Percentiles rank a stretch among this genome's conserved stretches.
phyloP scores from a whole-genome alignment of 306 rosid genomes.

The Begonia loranthoides region DNA sequence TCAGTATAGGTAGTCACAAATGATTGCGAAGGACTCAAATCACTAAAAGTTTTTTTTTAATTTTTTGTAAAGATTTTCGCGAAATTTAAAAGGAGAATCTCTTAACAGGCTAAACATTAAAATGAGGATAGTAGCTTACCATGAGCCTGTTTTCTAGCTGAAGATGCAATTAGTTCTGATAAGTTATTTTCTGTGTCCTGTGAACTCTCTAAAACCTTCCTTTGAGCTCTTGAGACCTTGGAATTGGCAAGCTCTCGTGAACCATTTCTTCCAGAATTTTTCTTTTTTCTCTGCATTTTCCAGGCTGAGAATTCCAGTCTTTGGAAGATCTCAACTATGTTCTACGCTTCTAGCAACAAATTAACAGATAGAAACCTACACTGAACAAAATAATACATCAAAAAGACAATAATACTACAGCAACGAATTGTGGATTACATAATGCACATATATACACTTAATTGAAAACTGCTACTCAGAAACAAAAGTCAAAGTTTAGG shows the following conservation, averaged over 20 bases:
- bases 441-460: too few species aligned
- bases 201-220: slow-evolving; percentile 36
- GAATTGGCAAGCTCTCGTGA: slow-evolving; percentile 33
- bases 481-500: too few species aligned
- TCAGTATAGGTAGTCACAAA: too few species aligned
- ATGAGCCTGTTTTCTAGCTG: slow-evolving; percentile 47
- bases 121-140: slow-evolving; percentile 32
- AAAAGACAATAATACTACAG: too few species aligned
- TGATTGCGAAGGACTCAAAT: too few species aligned
- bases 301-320: slow-evolving; percentile 8
- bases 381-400: too few species aligned
- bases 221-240: slow-evolving; percentile 56
- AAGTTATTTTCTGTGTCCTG: slow-evolving; percentile 46
- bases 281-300: slow-evolving; percentile 74
- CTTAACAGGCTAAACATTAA: too few species aligned
- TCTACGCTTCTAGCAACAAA: slow-evolving; percentile 9
- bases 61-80: too few species aligned
- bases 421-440: too few species aligned
- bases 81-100: too few species aligned
- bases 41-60: too few species aligned
- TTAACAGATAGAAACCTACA: background rate
- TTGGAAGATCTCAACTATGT: slow-evolving; percentile 2
- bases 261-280: slow-evolving; percentile 34
- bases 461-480: too few species aligned
- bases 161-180: slow-evolving; percentile 55